phyloP scores from a whole-genome alignment of 192 early-diverging fungal genomes.

The Coemansia furcata region DNA sequence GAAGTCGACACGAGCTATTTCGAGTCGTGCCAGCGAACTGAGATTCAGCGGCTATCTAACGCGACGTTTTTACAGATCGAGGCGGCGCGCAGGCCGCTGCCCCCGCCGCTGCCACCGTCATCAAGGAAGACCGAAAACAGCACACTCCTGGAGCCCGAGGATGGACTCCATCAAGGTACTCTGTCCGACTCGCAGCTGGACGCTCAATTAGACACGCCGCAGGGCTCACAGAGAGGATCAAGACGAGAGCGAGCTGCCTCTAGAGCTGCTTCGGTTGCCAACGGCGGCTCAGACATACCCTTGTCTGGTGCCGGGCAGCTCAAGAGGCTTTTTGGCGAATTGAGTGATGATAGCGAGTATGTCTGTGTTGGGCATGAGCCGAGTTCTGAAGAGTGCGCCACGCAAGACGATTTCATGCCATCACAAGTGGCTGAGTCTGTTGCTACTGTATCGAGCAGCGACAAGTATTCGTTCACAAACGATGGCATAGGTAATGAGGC shows the following conservation, averaged over 20 bases:
- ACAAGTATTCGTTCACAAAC: slow-evolving; percentile 33
- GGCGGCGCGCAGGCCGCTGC: slow-evolving; percentile 3
- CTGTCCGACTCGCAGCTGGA: slow-evolving; percentile 18
- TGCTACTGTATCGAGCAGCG: slow-evolving; percentile 27
- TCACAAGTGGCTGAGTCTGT: neutral
- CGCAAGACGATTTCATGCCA: neutral
- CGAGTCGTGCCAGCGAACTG: slow-evolving; percentile 78
- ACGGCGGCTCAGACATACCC: neutral
- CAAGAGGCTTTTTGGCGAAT: slow-evolving; percentile 40
- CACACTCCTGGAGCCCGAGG: neutral
- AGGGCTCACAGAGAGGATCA: slow-evolving; percentile 26
- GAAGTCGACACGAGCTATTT: slow-evolving; percentile 91
- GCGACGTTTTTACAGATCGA: slow-evolving; percentile 55
- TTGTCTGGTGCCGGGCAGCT: slow-evolving; percentile 38
- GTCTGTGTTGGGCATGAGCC: neutral
- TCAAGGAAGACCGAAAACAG: neutral
- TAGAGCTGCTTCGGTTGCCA: neutral
- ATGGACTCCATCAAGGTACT: neutral
- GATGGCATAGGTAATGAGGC: neutral
- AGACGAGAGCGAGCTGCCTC: slow-evolving; percentile 22
- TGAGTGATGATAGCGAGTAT: neutral
- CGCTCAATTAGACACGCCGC: slow-evolving; percentile 21
- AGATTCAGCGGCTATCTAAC: slow-evolving; percentile 72
- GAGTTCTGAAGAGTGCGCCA: neutral
- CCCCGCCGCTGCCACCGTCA: slow-evolving; percentile 1